Evolutionary conservation across 2,329 filamentous ascomycete genomes (phyloP).

Genomic region (Trichoderma koningiopsis): DNA sequence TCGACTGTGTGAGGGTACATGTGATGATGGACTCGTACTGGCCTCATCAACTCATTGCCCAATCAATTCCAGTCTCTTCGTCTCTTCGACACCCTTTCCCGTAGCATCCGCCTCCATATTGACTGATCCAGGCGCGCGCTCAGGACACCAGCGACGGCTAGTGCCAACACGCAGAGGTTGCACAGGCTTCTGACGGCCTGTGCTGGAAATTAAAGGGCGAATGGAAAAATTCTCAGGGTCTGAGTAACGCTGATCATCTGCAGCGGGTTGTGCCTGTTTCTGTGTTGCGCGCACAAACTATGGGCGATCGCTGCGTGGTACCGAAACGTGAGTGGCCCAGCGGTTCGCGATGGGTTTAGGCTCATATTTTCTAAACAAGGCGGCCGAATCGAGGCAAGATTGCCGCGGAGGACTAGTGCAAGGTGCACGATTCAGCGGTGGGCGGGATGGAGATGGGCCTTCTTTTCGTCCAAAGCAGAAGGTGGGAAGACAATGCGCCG

Average conservation of each 20-base stretch:
- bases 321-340: conserved; percentile 1
- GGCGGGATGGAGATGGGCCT: not conserved
- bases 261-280: not conserved
- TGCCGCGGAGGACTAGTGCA: not conserved
- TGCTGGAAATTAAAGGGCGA: conserved; percentile 22
- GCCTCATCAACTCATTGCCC: not conserved
- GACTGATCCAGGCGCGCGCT: not conserved
- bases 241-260: conserved; percentile 7
- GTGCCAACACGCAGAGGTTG: not conserved
- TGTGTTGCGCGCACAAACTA: not conserved
- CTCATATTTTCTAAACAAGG: not conserved
- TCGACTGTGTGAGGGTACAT: not conserved
- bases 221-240: not conserved
- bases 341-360: conserved; percentile 14
- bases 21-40: not conserved
- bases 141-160: not conserved
- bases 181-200: not conserved
- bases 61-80: not conserved
- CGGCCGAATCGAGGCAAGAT: conserved; percentile 5
- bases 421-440: conserved; percentile 5
- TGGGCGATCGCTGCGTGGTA: conserved; percentile 3
- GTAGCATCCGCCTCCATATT: not conserved
- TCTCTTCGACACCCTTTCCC: not conserved
- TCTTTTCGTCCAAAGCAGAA: not conserved
- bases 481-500: not conserved